Conservation (phyloP, 352 stramenopile species). For the Phytophthora fragariaefolia region DNA sequence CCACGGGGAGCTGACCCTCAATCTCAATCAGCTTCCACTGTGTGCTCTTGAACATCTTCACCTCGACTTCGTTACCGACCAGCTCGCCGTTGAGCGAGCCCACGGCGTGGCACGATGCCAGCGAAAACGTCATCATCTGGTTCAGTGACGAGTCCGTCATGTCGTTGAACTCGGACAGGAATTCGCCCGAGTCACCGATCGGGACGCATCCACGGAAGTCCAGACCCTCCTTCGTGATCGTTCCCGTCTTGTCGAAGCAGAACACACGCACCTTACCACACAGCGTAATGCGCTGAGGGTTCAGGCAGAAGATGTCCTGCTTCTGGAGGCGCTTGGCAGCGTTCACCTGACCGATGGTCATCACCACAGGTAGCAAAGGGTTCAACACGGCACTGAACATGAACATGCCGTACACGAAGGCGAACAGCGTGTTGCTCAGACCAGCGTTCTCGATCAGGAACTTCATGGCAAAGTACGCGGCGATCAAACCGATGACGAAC, state of each 20-base stretch:
- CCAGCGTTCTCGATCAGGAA: constrained; percentile 73
- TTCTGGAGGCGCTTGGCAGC: constrained; percentile 78
- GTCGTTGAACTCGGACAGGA: constrained; percentile 63
- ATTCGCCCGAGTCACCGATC: constrained; percentile 46
- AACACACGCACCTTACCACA: constrained; percentile 91
- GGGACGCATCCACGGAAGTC: constrained; percentile 81
- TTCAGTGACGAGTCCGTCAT: constrained; percentile 48
- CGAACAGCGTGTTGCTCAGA: constrained; percentile 74
- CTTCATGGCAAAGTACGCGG: constrained; percentile 75
- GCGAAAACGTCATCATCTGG: constrained; percentile 60
- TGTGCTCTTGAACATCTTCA: constrained; percentile 87
- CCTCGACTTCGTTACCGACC: constrained; percentile 90
- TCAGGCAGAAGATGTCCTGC: constrained; percentile 82
- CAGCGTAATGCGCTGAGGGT: constrained; percentile 85
- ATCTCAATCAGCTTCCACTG: constrained; percentile 69
- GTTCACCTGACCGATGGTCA: constrained; percentile 89
- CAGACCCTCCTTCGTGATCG: constrained; percentile 91
- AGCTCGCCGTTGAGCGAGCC: constrained; percentile 68
- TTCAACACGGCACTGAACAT: constrained; percentile 81
- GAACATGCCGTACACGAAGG: constrained; percentile 84
- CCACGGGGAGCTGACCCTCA: constrained; percentile 50
- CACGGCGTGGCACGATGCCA: constrained; percentile 89
- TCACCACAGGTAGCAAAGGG: constrained; percentile 89
- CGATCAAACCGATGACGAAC: constrained; percentile 78
- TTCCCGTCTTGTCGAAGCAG: constrained; percentile 95